These are phyloP conservation scores for Podospora tetraspora DNA, from an alignment of 495 filamentous ascomycete species.

Conservation along the genomic window DNA sequence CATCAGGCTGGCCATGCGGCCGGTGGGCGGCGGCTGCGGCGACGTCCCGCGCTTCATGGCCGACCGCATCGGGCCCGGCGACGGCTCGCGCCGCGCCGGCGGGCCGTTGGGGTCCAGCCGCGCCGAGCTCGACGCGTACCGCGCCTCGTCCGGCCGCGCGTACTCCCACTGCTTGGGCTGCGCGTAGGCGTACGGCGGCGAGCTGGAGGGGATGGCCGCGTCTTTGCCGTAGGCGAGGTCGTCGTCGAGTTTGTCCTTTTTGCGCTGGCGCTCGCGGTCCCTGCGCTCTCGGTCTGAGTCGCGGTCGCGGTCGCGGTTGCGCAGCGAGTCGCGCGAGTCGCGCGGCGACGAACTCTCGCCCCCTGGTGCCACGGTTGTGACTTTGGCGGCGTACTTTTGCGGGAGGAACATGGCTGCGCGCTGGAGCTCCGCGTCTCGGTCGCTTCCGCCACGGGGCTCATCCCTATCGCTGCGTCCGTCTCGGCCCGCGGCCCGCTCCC, in stretches of 20 bases:
- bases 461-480: slow-evolving; percentile 2
- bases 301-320: slow-evolving; percentile 30
- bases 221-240: slow-evolving; percentile 44
- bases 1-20: slow-evolving; percentile 42
- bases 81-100: slow-evolving; percentile 26
- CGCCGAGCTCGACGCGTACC: slow-evolving; percentile 29
- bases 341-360: slow-evolving; percentile 20
- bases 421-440: background rate
- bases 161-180: slow-evolving; percentile 49
- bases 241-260: slow-evolving; percentile 39
- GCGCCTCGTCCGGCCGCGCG: slow-evolving; percentile 38
- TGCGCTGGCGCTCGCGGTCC: slow-evolving; percentile 26
- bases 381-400: slow-evolving; percentile 25
- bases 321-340: slow-evolving; percentile 31
- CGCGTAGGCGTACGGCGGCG: slow-evolving; percentile 39
- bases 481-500: background rate
- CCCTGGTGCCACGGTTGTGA: slow-evolving; percentile 5
- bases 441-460: background rate
- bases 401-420: slow-evolving; percentile 2
- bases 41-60: slow-evolving; percentile 42
- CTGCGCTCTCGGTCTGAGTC: slow-evolving; percentile 27
- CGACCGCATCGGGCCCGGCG: slow-evolving; percentile 27
- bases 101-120: slow-evolving; percentile 15
- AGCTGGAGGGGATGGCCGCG: slow-evolving; percentile 22
- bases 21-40: slow-evolving; percentile 46